These are phyloP conservation scores for Coprinellus aureogranulatus DNA, from an alignment of 768 basidiomycete genomes.

Conservation along the genomic window DNA sequence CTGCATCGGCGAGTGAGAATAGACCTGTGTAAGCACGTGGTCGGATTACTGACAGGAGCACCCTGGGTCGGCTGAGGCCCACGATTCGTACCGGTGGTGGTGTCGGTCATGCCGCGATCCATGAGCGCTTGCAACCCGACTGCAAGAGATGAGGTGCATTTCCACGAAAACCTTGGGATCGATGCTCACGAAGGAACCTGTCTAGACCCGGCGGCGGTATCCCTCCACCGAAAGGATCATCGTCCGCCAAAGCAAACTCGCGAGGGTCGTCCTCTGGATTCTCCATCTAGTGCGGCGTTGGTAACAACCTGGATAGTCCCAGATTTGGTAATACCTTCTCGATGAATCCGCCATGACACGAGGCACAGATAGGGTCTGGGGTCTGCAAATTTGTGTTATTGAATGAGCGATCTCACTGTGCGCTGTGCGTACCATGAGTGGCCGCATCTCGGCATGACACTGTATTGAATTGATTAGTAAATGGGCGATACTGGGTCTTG, in stretches of 20 bases:
- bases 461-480: slow-evolving; percentile 27
- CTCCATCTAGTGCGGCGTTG: slow-evolving; percentile 56
- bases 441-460: slow-evolving; percentile 89
- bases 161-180: background rate
- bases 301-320: background rate
- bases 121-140: slow-evolving; percentile 36
- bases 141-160: slow-evolving; percentile 11
- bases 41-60: background rate
- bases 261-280: slow-evolving; percentile 75
- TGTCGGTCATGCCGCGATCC: slow-evolving; percentile 29
- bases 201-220: slow-evolving; percentile 38
- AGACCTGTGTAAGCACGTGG: too few relatives aligned
- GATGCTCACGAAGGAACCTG: slow-evolving; percentile 46
- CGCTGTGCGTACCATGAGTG: slow-evolving; percentile 65
- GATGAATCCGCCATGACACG: slow-evolving; percentile 78
- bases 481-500: background rate
- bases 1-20: too few relatives aligned
- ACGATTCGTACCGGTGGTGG: too few relatives aligned
- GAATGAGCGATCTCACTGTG: background rate
- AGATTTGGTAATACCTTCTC: slow-evolving; percentile 55
- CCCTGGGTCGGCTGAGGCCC: background rate
- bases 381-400: slow-evolving; percentile 9
- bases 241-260: slow-evolving; percentile 45
- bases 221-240: slow-evolving; percentile 22
- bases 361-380: slow-evolving; percentile 80